These are phyloP conservation scores for Lippia alba DNA, from an alignment of 305 asterid species.

Conservation along the genomic window DNA sequence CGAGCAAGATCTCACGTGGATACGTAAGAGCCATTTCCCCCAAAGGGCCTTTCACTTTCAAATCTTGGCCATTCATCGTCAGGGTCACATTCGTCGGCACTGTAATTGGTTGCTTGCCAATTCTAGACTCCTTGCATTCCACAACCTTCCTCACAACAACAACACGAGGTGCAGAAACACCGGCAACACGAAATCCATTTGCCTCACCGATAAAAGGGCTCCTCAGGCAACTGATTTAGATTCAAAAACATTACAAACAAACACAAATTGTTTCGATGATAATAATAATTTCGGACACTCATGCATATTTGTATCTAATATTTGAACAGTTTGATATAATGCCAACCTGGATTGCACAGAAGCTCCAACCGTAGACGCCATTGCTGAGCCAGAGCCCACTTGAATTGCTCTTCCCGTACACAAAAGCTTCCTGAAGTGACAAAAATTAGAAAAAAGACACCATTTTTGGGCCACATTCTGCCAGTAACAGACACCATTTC, in stretches of 20 bases:
- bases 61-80: slow-evolving; percentile 72
- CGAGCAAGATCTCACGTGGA: slow-evolving; percentile 77
- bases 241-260: slow-evolving; percentile 21
- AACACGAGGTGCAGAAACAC: slow-evolving; percentile 43
- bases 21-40: slow-evolving; percentile 88
- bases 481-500: background rate
- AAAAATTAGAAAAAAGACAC: background rate
- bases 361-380: slow-evolving; percentile 55
- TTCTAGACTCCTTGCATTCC: slow-evolving; percentile 95
- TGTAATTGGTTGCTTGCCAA: slow-evolving; percentile 87
- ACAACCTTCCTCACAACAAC: slow-evolving; percentile 52
- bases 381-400: slow-evolving; percentile 41
- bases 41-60: slow-evolving; percentile 88
- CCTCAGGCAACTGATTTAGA: slow-evolving; percentile 50
- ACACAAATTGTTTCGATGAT: background rate
- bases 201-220: slow-evolving; percentile 59
- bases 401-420: slow-evolving; percentile 18
- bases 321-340: background rate
- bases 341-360: slow-evolving; percentile 57
- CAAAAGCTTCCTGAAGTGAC: slow-evolving; percentile 36
- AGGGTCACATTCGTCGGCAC: slow-evolving; percentile 84
- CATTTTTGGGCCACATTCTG: background rate
- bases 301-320: background rate
- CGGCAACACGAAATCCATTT: slow-evolving; percentile 49
- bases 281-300: background rate